These are phyloP conservation scores for Capsella bursapastoris DNA, from an alignment of 345 rosid genomes.

Conservation along the genomic window DNA sequence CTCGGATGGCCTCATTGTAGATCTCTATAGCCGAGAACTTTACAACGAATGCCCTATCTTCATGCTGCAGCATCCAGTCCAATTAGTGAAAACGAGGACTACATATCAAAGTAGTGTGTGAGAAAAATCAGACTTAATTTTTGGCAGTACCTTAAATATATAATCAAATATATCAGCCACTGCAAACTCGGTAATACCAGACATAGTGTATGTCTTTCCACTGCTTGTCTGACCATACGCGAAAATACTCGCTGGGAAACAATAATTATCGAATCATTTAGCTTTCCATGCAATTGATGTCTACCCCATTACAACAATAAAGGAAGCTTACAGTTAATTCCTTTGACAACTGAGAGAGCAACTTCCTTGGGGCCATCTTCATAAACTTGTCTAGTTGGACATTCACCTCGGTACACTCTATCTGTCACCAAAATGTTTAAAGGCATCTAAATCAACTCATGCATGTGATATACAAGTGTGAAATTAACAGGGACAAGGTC, in stretches of 20 bases:
- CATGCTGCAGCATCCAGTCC: slow-evolving; percentile 60
- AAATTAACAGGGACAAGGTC: slow-evolving; percentile 7
- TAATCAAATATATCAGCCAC: slow-evolving; percentile 93
- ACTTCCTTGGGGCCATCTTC: slow-evolving; percentile 85
- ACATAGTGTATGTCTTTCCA: slow-evolving; percentile 98
- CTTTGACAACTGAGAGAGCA: slow-evolving; percentile 88
- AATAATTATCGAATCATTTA: slow-evolving; percentile 15
- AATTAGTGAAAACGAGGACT: slow-evolving; percentile 26
- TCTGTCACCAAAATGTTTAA: slow-evolving; percentile 52
- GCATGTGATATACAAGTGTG: neutral
- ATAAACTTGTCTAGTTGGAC: slow-evolving; percentile 76
- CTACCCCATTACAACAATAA: slow-evolving; percentile 8
- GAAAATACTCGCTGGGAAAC: slow-evolving; percentile 79
- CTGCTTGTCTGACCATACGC: slow-evolving; percentile 99
- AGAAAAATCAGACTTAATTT: slow-evolving; percentile 28
- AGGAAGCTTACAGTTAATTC: slow-evolving; percentile 78
- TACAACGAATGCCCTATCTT: slow-evolving; percentile 91
- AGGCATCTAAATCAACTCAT: slow-evolving; percentile 31
- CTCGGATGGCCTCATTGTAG: slow-evolving; percentile 92
- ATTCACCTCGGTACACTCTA: slow-evolving; percentile 91
- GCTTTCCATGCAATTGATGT: slow-evolving; percentile 1
- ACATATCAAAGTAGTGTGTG: slow-evolving; percentile 23
- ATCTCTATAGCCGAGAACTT: slow-evolving; percentile 97
- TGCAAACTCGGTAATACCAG: slow-evolving; percentile 85
- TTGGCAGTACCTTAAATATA: slow-evolving; percentile 61